Evolutionary conservation across 768 basidiomycete species (phyloP).

Genomic region (Panaeolus papilionaceus): DNA sequence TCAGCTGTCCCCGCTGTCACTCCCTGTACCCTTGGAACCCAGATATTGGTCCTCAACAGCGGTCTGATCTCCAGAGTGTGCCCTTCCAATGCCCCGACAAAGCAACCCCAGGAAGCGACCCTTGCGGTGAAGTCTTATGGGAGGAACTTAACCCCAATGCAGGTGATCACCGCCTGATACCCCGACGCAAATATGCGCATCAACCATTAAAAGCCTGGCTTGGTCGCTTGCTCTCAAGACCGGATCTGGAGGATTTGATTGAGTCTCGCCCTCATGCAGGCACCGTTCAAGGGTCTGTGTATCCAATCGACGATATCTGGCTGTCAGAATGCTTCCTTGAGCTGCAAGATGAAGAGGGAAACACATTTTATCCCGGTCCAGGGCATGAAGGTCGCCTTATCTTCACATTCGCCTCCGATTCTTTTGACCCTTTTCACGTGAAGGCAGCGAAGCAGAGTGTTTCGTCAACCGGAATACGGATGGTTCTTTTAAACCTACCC

Average conservation of each 20-base stretch:
- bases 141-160: constrained; percentile 16
- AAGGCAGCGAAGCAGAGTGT: constrained; percentile 1
- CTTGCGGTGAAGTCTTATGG: constrained; percentile 30
- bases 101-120: constrained; percentile 17
- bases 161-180: constrained; percentile 18
- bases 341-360: background rate
- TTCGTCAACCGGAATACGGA: background rate
- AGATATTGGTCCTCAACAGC: constrained; percentile 3
- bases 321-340: background rate
- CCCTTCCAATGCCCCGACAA: constrained; percentile 19
- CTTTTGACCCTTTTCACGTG: constrained; percentile 11
- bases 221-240: constrained; percentile 12
- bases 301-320: background rate
- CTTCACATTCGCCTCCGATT: background rate
- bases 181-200: constrained; percentile 25
- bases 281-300: background rate
- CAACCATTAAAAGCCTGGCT: constrained; percentile 17
- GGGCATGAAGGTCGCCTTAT: background rate
- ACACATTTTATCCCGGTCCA: background rate
- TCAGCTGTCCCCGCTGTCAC: constrained; percentile 33
- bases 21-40: constrained; percentile 26
- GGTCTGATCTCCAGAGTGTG: background rate
- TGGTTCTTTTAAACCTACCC: constrained; percentile 15
- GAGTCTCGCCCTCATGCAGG: background rate
- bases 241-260: constrained; percentile 15